Evolutionary conservation across 139 green algal species (phyloP).

Genomic region (Desmodesmus armatus): DNA sequence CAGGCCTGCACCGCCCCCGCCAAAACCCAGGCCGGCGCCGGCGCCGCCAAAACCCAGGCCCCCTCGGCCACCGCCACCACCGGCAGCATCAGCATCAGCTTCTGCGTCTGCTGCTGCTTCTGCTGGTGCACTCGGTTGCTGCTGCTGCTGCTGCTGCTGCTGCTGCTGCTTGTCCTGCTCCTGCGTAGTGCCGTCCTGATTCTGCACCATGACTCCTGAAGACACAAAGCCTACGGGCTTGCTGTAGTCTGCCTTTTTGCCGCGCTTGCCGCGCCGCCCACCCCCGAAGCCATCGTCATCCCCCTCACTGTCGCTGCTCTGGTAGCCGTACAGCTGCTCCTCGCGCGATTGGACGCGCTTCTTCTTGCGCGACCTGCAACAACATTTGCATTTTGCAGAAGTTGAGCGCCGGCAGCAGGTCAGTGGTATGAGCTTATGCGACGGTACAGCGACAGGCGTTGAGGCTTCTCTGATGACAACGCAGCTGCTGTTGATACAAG

Average conservation of each 20-base stretch:
- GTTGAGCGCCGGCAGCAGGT: background rate
- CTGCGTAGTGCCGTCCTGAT: slow-evolving; percentile 35
- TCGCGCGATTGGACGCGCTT: slow-evolving; percentile 74
- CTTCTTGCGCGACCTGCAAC: too few relatives aligned
- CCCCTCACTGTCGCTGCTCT: slow-evolving; percentile 57
- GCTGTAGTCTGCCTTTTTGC: slow-evolving; percentile 58
- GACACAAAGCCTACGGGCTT: slow-evolving; percentile 90
- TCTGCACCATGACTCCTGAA: slow-evolving; percentile 60
- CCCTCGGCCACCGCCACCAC: background rate
- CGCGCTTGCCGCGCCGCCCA: slow-evolving; percentile 32
- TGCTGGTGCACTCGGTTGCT: slow-evolving; percentile 8
- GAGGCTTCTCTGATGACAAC: too few relatives aligned
- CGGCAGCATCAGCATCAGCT: background rate
- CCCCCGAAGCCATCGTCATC: slow-evolving; percentile 48
- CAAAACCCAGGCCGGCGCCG: slow-evolving; percentile 28
- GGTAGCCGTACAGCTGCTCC: slow-evolving; percentile 89
- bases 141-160: slow-evolving; percentile 20
- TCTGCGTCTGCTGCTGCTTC: slow-evolving; percentile 17
- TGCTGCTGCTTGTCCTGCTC: slow-evolving; percentile 24
- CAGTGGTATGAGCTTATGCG: too few relatives aligned
- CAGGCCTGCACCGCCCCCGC: slow-evolving; percentile 36
- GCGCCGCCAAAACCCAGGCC: slow-evolving; percentile 32
- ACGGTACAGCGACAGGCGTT: too few relatives aligned
- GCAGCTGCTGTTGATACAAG: too few relatives aligned
- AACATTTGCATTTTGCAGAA: background rate